Percentiles rank a stretch among this genome's conserved stretches.
These are phyloP conservation scores for Hyparrhenia diplandra DNA, from an alignment of 176 grass and related monocot genomes.

Conservation along the genomic window DNA sequence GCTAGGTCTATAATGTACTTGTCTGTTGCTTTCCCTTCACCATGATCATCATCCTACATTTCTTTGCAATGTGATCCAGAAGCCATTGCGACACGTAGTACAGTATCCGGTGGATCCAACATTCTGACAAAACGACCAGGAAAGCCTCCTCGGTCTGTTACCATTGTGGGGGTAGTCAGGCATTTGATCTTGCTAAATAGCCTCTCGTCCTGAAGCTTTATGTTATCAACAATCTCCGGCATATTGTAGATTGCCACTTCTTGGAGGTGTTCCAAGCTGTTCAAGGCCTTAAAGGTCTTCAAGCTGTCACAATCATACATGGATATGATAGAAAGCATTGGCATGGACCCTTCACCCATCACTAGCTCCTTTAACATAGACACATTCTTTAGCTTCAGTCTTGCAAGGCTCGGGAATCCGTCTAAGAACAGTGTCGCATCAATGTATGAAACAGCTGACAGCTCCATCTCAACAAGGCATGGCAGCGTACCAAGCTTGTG, in stretches of 20 bases:
- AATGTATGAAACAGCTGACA: conserved; percentile 29
- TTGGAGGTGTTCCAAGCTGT: conserved; percentile 30
- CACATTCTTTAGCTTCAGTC: conserved; percentile 46
- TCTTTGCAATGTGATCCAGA: background rate
- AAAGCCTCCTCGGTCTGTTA: background rate
- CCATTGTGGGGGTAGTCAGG: conserved; percentile 13
- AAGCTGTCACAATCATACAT: conserved; percentile 45
- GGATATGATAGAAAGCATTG: conserved; percentile 35
- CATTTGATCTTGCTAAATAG: conserved; percentile 38
- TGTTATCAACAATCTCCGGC: background rate
- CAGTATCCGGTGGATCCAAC: background rate
- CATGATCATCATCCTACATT: background rate
- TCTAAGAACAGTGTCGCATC: conserved; percentile 34
- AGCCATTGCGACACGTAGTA: background rate
- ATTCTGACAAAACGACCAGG: background rate
- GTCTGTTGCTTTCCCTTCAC: background rate
- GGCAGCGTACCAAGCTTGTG: conserved; percentile 32
- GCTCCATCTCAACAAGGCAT: conserved; percentile 39
- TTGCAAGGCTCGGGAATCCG: conserved; percentile 43
- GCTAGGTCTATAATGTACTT: background rate
- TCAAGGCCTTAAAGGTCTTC: conserved; percentile 25
- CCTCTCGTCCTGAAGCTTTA: conserved; percentile 11
- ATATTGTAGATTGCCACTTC: conserved; percentile 44
- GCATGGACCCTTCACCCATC: conserved; percentile 35
- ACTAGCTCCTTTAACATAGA: conserved; percentile 39